phyloP scores from a whole-genome alignment of 2,329 filamentous ascomycete genomes.

The Cladosporium sp. region DNA sequence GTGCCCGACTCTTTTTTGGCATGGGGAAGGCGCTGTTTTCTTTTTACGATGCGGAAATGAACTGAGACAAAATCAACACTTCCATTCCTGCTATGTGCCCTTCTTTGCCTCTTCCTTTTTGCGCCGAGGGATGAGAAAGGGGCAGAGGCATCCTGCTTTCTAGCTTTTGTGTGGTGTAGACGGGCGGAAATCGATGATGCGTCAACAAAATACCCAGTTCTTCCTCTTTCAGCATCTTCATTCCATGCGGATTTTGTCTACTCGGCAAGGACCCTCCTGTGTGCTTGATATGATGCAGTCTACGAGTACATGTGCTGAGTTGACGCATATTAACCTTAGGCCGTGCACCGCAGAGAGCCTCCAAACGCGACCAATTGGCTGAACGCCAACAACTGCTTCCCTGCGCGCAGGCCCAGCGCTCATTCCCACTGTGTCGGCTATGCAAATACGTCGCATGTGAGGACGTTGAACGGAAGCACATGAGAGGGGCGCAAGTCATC shows the following conservation, averaged over 20 bases:
- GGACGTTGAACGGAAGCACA: not conserved
- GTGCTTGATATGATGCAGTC: no score
- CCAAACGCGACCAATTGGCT: not conserved
- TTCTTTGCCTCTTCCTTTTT: not conserved
- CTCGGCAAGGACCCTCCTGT: no score
- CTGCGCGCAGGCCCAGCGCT: not conserved
- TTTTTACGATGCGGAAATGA: slow-evolving; percentile 18
- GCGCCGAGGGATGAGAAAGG: not conserved
- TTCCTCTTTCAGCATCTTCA: not conserved
- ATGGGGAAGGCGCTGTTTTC: slow-evolving; percentile 18
- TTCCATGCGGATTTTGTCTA: no score
- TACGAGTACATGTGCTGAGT: not conserved
- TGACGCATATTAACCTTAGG: no score
- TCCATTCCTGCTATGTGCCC: not conserved
- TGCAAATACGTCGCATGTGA: not conserved
- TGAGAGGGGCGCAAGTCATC: not conserved
- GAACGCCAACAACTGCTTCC: not conserved
- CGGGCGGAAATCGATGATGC: slow-evolving; percentile 20
- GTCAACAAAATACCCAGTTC: slow-evolving; percentile 17
- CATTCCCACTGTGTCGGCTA: not conserved
- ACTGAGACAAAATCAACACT: slow-evolving; percentile 8
- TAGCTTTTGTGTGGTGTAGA: slow-evolving; percentile 20
- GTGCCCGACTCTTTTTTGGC: slow-evolving; percentile 16
- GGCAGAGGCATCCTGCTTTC: slow-evolving; percentile 16
- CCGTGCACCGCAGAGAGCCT: no score